Evolutionary conservation across 2,329 filamentous ascomycete species (phyloP), one percentile per base, ranked within the genome.

Genomic region (Blumeria hordei): DNA sequence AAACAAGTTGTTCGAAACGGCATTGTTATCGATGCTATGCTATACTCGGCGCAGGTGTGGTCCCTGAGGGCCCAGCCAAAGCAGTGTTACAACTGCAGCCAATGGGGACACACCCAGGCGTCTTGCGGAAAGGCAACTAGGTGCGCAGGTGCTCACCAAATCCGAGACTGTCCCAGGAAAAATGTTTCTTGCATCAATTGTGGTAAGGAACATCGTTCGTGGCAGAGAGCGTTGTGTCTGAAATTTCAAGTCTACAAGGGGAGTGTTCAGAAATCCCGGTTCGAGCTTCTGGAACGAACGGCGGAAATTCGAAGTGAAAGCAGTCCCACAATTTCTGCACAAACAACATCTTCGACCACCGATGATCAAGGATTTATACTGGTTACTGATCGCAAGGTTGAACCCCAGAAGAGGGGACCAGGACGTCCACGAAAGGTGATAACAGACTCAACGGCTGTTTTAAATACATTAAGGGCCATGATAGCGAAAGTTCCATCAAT

Each of bases 171-270:
- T 28, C 6, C 45, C 9, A 49, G 33, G 10, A 49, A 28, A 11
- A 16, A 5, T 10, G n/a, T 49, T 11, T 5, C 45, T 28, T 28
- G 16, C 18, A 10, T 16, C 21, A 28, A 49, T 28, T 21, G 45
- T 32, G 21, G 45, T 1, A 49, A 49, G 55, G 58, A 47, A 59
- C 57, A 54, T 57, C 58, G 51, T 51, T 57, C 53, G 47, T 36
- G 45, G n/a, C 34, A 35, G 12, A 54, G 58, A 56, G 7, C 9
- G 43, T 8, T 2, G 18, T 45, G 43, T 18, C 10, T 8, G 8
- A 45, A 10, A 8, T 45, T 14, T 16, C 8, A 10, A 16, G n/a
- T 45, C 8, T 45, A 45, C 43, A 45, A 18, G 16, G 43, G 8
- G 18, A 45, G 43, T 16, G n/a, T 11, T 11, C 11, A 45, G 18